Percentiles rank a stretch among this genome's conserved stretches.
phyloP scores from a whole-genome alignment of 2,329 filamentous ascomycete genomes.

The Pleoardoris graminearum region DNA sequence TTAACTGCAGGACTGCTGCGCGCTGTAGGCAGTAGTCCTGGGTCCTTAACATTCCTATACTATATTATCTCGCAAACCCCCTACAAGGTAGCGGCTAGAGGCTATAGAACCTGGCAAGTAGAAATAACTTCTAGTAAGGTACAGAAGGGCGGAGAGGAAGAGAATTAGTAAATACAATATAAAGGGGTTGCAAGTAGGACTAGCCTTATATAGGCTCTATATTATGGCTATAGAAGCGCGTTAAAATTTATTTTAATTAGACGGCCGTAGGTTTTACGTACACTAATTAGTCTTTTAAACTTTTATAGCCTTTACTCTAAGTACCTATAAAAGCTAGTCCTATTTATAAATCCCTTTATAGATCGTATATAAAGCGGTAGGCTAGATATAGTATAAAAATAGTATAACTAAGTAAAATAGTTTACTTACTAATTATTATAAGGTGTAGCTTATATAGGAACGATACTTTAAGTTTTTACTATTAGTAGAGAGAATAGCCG shows the following conservation, averaged over 20 bases:
- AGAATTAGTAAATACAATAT: background rate
- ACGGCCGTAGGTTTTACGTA: too few relatives aligned
- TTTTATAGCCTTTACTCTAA: too few relatives aligned
- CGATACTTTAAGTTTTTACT: too few relatives aligned
- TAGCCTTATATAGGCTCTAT: too few relatives aligned
- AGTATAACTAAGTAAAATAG: slow-evolving; percentile 3
- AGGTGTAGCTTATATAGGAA: background rate
- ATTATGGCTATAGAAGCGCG: too few relatives aligned
- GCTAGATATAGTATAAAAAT: slow-evolving; percentile 4
- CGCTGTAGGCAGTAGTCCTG: background rate
- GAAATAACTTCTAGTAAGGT: background rate
- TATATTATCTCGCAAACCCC: slow-evolving; percentile 5
- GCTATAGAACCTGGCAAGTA: slow-evolving; percentile 5
- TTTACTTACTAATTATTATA: background rate
- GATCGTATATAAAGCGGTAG: background rate
- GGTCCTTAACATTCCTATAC: background rate
- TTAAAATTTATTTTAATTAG: too few relatives aligned
- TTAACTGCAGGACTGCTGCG: background rate
- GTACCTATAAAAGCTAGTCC: too few relatives aligned
- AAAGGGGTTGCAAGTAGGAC: background rate
- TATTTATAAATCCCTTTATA: too few relatives aligned
- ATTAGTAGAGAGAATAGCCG: too few relatives aligned
- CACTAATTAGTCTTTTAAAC: too few relatives aligned
- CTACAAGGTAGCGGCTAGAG: slow-evolving; percentile 4
- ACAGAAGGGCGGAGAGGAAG: background rate